phyloP scores from a whole-genome alignment of 2,329 filamentous ascomycete genomes.

The Penicillium sp. region DNA sequence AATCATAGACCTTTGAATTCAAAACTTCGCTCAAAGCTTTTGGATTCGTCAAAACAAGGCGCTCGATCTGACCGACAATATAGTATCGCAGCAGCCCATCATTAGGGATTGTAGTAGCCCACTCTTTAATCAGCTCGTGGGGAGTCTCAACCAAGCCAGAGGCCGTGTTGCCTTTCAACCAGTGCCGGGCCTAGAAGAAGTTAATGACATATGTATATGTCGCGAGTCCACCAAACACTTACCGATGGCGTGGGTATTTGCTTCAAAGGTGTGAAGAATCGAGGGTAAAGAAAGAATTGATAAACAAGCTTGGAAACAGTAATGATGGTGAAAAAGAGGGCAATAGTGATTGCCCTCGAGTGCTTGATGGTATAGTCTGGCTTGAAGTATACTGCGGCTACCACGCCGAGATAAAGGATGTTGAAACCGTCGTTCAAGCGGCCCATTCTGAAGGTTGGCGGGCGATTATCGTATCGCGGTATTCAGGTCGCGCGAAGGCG shows the following conservation, averaged over 20 bases:
- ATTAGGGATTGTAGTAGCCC: constrained; percentile 64
- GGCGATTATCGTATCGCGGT: neutral
- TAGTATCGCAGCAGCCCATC: constrained; percentile 69
- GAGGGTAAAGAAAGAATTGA: constrained; percentile 55
- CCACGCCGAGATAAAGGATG: constrained; percentile 20
- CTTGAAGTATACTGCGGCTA: constrained; percentile 16
- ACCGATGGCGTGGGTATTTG: constrained; percentile 57
- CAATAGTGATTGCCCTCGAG: constrained; percentile 28
- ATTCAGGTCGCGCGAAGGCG: too few relatives aligned
- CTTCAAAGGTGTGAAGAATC: constrained; percentile 58
- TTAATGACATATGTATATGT: constrained; percentile 1
- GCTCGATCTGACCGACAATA: constrained; percentile 61
- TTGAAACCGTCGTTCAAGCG: neutral
- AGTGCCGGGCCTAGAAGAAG: constrained; percentile 35
- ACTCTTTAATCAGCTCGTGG: constrained; percentile 40
- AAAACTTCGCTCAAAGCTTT: constrained; percentile 71
- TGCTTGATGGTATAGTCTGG: constrained; percentile 31
- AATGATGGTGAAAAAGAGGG: constrained; percentile 22
- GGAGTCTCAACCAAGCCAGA: constrained; percentile 40
- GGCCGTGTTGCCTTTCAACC: constrained; percentile 48
- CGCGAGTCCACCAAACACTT: constrained; percentile 17
- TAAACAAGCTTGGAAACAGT: constrained; percentile 29
- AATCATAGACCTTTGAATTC: constrained; percentile 68
- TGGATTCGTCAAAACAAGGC: constrained; percentile 61
- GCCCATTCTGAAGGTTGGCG: neutral